Base-by-base conservation (phyloP, 805 yeast genomes). In the Candida ortonii region DNA sequence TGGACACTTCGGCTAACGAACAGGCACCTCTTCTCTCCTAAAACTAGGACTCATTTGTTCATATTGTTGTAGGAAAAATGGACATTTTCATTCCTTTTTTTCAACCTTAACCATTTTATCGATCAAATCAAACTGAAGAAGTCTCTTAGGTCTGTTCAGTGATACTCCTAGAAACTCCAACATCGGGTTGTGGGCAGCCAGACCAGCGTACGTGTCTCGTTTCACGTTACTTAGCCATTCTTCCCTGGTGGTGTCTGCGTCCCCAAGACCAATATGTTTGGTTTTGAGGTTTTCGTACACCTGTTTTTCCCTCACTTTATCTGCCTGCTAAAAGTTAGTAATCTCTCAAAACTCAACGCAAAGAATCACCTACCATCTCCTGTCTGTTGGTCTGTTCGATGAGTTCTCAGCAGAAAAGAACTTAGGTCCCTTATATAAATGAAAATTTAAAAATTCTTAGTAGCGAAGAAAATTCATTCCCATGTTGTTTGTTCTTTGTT, bases 261-360 rank as follows among this genome's bases (percentile, higher is more conserved):
- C 70, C 0, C 96, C 96, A 1, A 89, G 57, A 2, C 95, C 95
- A 15, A 81, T 64, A 52, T 83, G 78, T 50, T 80, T 76, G 26
- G 76, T 52, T 48, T 78, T 79, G 33, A 76, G 64, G 20, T 65
- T 71, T 30, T 74, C 76, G 51, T 67, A 79, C 29, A 67, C 64
- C 48, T 74, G 81, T 41, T 68, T 68, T 26, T 79, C 84, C 43
- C 82, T 64, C 15, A 76, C 64, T 57, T 75, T 77, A 46, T 82
- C 88, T 5, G 86, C 80, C 87, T 73, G 31, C 25, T 11, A 14
- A n/a, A 20, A 7, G 22, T 23, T 22, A 16, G 35, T n/a, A n/a
- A n/a, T n/a, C n/a, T n/a, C n/a, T n/a, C n/a, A n/a, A n/a, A n/a
- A n/a, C n/a, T n/a, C n/a, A n/a, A n/a, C n/a, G n/a, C n/a, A n/a